phyloP scores from a whole-genome alignment of 495 filamentous ascomycete genomes.

The Penicillium odoratum region DNA sequence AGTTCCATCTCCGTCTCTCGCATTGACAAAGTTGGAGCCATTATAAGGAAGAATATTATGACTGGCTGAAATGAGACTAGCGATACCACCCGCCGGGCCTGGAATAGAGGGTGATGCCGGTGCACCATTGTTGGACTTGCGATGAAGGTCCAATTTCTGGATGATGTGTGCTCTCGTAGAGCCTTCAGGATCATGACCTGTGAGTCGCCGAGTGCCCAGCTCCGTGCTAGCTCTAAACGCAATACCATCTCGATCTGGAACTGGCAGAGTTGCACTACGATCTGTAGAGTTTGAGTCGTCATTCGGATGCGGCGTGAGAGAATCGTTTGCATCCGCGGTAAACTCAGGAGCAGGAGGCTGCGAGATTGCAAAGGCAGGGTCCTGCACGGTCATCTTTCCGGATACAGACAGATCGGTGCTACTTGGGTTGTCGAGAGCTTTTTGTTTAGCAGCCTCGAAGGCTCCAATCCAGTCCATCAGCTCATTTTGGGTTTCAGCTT shows the following conservation, averaged over 20 bases:
- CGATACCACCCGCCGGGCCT: slow-evolving; percentile 67
- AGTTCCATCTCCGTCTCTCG: slow-evolving; percentile 31
- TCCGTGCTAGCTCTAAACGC: slow-evolving; percentile 71
- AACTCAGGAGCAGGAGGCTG: slow-evolving; percentile 87
- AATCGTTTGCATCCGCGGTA: slow-evolving; percentile 72
- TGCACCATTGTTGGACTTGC: slow-evolving; percentile 63
- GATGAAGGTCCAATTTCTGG: slow-evolving; percentile 87
- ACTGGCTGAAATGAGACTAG: slow-evolving; percentile 82
- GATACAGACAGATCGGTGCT: slow-evolving; percentile 61
- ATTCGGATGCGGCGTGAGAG: slow-evolving; percentile 56
- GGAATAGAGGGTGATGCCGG: slow-evolving; percentile 36
- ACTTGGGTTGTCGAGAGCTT: slow-evolving; percentile 76
- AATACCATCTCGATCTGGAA: slow-evolving; percentile 61
- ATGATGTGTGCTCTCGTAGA: slow-evolving; percentile 82
- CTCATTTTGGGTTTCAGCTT: slow-evolving; percentile 89
- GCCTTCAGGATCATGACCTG: slow-evolving; percentile 52
- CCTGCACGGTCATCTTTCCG: slow-evolving; percentile 55
- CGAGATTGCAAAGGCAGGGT: slow-evolving; percentile 91
- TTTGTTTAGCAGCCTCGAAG: slow-evolving; percentile 91
- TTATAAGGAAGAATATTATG: slow-evolving; percentile 71
- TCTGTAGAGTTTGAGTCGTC: slow-evolving; percentile 59
- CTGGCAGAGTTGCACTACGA: slow-evolving; percentile 61
- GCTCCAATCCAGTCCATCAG: slow-evolving; percentile 88
- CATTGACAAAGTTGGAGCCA: slow-evolving; percentile 35
- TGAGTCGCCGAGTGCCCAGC: slow-evolving; percentile 51